Evolutionary conservation across 2,329 filamentous ascomycete genomes (phyloP).

Genomic region (Zalaria obscura): DNA sequence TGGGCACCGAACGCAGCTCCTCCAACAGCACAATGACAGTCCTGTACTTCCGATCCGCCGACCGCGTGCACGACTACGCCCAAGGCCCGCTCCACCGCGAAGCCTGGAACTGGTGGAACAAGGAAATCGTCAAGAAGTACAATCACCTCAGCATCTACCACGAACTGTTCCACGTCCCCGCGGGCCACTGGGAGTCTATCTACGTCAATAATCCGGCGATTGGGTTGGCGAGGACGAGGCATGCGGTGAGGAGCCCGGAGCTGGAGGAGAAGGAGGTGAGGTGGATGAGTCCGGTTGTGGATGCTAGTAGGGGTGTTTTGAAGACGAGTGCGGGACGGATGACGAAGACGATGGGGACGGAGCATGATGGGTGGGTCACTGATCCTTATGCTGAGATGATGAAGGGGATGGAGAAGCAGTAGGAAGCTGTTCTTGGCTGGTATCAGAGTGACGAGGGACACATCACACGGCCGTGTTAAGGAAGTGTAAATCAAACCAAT

Average conservation of each 20-base stretch:
- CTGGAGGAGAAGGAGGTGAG: conserved; percentile 9
- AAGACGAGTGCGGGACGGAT: conserved; percentile 20
- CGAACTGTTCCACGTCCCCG: conserved; percentile 36
- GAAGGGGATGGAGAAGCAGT: too few species aligned
- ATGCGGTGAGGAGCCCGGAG: conserved; percentile 9
- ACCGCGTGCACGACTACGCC: conserved; percentile 38
- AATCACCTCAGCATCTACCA: conserved; percentile 38
- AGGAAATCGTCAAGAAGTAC: conserved; percentile 13
- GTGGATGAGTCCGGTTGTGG: conserved; percentile 18
- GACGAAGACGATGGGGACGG: conserved; percentile 1
- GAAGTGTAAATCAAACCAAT: too few species aligned
- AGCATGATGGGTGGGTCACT: too few species aligned
- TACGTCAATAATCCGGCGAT: conserved; percentile 28
- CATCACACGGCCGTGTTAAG: too few species aligned
- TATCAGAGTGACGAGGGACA: too few species aligned
- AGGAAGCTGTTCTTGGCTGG: too few species aligned
- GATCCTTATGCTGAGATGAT: too few species aligned
- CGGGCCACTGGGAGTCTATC: conserved; percentile 36
- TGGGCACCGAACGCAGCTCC: conserved; percentile 20
- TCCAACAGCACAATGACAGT: conserved; percentile 28
- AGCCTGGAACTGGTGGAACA: conserved; percentile 36
- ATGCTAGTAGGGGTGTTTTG: conserved; percentile 18
- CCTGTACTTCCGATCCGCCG: conserved; percentile 39
- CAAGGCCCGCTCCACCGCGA: conserved; percentile 33
- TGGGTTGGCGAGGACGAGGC: conserved; percentile 16